Evolutionary conservation across 2,329 filamentous ascomycete species (phyloP), one percentile per base, ranked within the genome.

Genomic region (Curvularia eragrostidis): DNA sequence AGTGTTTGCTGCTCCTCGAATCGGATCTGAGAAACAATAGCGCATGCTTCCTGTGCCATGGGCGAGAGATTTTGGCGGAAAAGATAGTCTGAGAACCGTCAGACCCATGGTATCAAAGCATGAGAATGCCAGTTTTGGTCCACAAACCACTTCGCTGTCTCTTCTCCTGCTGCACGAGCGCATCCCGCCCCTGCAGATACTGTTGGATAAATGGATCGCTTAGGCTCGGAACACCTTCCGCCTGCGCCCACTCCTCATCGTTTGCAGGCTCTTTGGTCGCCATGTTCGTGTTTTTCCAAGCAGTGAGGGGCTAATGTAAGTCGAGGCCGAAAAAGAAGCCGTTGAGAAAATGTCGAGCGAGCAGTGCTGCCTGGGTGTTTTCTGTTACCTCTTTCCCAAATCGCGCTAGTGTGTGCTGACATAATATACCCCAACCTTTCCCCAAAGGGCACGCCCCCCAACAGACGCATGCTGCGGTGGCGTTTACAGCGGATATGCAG

Each of bases 151-250:
- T 93, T 58, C 93, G 87, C 70, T 91, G 85, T 69, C 88, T 90
- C 77, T 91, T 89, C 76, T 98, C 95, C 72, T 96, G 85, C 18
- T 83, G 83, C 56, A 97, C 89, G 51, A 98, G 83, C 24, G 87
- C 87, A 67, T 89, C 84, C 49, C 93, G 86, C 21, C 91, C 91
- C 42, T 86, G 78, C 38, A 96, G 80, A 71, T 96, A 97, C 73
- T 94, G 87, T 68, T 91, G 87, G 46, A 97, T 85, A 75, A 96
- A 93, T 0, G 89, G 87, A 68, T 96, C 91, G 9, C 85, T 77
- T 23, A 76, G 66, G 42, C 64, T 72, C 3, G 76, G 76, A 10
- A 78, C 74, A 49, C 81, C 80, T 60, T 80, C 74, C 38, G 75
- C 75, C 55, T 75, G 63, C 49, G 73, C 72, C 75, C 76, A 82